phyloP scores from a whole-genome alignment of 1,139 yeast species.

The Kluyveromyces sp. region DNA sequence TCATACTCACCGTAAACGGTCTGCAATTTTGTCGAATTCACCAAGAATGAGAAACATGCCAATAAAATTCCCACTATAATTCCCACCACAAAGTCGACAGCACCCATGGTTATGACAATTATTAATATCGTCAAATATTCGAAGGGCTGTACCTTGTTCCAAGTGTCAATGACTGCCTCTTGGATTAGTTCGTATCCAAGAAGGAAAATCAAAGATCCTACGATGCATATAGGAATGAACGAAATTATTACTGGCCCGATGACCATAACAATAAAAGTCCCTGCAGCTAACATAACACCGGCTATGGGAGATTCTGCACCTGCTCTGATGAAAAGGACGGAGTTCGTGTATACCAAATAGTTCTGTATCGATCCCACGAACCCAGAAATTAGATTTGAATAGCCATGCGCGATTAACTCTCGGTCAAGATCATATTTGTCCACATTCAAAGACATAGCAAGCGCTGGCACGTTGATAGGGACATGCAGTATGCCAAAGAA shows the following conservation, averaged over 20 bases:
- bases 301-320: slow-evolving; percentile 90
- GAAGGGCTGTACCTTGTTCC: slow-evolving; percentile 63
- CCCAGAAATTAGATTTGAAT: slow-evolving; percentile 85
- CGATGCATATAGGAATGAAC: slow-evolving; percentile 89
- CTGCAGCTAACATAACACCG: slow-evolving; percentile 77
- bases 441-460: slow-evolving; percentile 84
- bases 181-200: slow-evolving; percentile 84
- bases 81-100: slow-evolving; percentile 90
- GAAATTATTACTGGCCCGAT: slow-evolving; percentile 93
- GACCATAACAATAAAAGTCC: slow-evolving; percentile 73
- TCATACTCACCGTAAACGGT: slow-evolving; percentile 78
- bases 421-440: slow-evolving; percentile 81
- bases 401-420: slow-evolving; percentile 91
- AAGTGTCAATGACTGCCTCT: slow-evolving; percentile 81
- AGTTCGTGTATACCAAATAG: slow-evolving; percentile 89
- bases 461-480: slow-evolving; percentile 94
- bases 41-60: slow-evolving; percentile 87
- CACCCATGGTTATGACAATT: slow-evolving; percentile 90
- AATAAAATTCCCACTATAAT: slow-evolving; percentile 82
- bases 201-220: slow-evolving; percentile 82
- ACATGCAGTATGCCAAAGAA: slow-evolving; percentile 94
- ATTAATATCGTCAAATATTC: slow-evolving; percentile 80
- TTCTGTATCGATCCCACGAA: slow-evolving; percentile 82
- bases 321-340: slow-evolving; percentile 82
- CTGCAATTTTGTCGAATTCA: slow-evolving; percentile 80